Evolutionary conservation across 176 grass and related monocot species (phyloP).

Genomic region (Avena sativa): DNA sequence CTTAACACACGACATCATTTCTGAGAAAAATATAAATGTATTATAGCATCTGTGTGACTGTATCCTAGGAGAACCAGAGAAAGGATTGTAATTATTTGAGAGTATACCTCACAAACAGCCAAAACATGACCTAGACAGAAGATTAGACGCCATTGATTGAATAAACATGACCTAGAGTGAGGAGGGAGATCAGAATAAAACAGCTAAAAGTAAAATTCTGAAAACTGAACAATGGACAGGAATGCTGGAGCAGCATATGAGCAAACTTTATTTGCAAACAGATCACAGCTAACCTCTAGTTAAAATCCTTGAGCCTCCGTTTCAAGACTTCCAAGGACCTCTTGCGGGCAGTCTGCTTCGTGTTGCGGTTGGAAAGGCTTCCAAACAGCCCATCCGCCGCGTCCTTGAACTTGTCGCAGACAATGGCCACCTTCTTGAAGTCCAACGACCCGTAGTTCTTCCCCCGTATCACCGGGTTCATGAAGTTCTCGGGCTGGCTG

Average conservation of each 20-base stretch:
- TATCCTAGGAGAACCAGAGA: not conserved
- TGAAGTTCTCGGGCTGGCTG: constrained; percentile 93
- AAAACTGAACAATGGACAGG: not conserved
- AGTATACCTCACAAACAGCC: not conserved
- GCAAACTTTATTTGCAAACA: not conserved
- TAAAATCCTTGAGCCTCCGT: constrained; percentile 53
- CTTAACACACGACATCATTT: not conserved
- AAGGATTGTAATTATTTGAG: not conserved
- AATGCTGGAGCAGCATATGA: not conserved
- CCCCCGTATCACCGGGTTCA: constrained; percentile 91
- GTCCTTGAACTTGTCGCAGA: constrained; percentile 94
- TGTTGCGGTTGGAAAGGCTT: constrained; percentile 77
- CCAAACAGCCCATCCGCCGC: constrained; percentile 72
- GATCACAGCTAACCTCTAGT: not conserved
- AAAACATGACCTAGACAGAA: not conserved
- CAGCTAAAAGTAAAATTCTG: not conserved
- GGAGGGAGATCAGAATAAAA: constrained; percentile 8
- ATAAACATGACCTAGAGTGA: not conserved
- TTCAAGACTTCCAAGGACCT: constrained; percentile 95
- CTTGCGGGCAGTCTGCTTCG: constrained; percentile 76
- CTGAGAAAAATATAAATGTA: constrained; percentile 2
- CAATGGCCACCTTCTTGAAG: constrained; percentile 76
- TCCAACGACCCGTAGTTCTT: constrained; percentile 85
- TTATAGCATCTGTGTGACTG: constrained; percentile 1
- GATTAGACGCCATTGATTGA: not conserved